A percentile compares a stretch with the other conserved stretches of the same genome.
These are phyloP conservation scores for Salpingoeca rosetta DNA, from an alignment of 78 protist species.

Conservation along the genomic window DNA sequence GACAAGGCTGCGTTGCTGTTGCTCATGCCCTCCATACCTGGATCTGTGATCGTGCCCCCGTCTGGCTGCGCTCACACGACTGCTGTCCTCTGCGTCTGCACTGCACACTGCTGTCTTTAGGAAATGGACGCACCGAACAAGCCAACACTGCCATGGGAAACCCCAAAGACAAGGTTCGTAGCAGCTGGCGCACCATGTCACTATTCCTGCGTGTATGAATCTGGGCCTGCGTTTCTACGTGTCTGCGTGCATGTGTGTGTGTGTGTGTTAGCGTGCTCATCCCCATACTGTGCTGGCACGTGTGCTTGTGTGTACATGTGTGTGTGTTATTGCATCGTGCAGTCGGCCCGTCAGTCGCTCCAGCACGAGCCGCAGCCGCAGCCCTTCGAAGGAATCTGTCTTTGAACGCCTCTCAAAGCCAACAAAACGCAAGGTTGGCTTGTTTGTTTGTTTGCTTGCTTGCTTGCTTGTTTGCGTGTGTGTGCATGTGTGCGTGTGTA, in stretches of 20 bases:
- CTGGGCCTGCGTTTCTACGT: neutral
- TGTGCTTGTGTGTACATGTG: no score
- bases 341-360: no score
- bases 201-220: neutral
- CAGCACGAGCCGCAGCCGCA: no score
- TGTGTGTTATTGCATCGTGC: no score
- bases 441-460: no score
- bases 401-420: no score
- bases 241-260: neutral
- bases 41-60: neutral
- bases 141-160: neutral
- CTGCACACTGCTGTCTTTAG: neutral
- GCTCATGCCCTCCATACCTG: neutral
- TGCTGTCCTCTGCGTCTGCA: neutral
- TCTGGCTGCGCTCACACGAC: neutral
- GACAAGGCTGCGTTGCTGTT: neutral
- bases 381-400: no score
- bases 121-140: neutral
- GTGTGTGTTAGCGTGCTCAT: no score
- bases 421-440: no score
- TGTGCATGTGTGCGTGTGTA: no score
- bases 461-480: no score
- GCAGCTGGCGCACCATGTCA: neutral
- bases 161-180: neutral
- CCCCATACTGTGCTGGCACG: no score